Base-by-base conservation (phyloP, 352 stramenopile genomes). In the Globisporangium recalcitrans region DNA sequence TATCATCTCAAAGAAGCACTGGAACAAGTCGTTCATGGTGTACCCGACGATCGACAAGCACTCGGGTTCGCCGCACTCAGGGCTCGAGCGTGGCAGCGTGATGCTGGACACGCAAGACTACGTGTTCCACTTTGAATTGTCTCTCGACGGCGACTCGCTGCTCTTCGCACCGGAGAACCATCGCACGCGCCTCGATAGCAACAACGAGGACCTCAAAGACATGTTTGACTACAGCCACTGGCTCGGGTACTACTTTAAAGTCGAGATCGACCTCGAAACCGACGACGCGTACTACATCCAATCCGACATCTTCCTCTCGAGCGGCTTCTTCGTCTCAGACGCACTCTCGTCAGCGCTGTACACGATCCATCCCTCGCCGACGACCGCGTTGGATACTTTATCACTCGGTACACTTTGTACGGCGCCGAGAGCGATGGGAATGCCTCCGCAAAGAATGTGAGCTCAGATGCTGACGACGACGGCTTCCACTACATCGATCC, bases 341-440 rank as follows among this genome's bases (percentile, higher is more conserved):
- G 52, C 60, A 11, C 74, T 90, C 27, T 64, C 64, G 60, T 73
- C 78, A 14, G 69, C 74, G 0, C 71, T 77, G 27, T 87, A 78
- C 36, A 60, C 58, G 0, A 34, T 75, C 6, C 52, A 75, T 4
- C 58, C 64, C 0, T 87, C 38, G 71, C 73, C 4, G 88, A 96
- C 54, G 82, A 95, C 69, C 78, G 84, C 24, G 70, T 96, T 2
- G 86, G 86, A 4, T 96, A 88, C 59, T 96, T 95, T 59, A 76
- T 71, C 40, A 81, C 81, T 32, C 71, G 69, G 0, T 96, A 84
- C 66, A 75, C 69, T 1, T 70, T 78, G 26, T 87, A 87, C 51
- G 80, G 85, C 4, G 47, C 74, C 21, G 69, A 74, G 24, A 75
- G 81, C 27, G 58, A 58, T 16, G 19, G 73, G 24, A 64, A 75